Base-by-base conservation (phyloP, 768 basidiomycete genomes). In the Tylopilus plumbeoviolaceoides region DNA sequence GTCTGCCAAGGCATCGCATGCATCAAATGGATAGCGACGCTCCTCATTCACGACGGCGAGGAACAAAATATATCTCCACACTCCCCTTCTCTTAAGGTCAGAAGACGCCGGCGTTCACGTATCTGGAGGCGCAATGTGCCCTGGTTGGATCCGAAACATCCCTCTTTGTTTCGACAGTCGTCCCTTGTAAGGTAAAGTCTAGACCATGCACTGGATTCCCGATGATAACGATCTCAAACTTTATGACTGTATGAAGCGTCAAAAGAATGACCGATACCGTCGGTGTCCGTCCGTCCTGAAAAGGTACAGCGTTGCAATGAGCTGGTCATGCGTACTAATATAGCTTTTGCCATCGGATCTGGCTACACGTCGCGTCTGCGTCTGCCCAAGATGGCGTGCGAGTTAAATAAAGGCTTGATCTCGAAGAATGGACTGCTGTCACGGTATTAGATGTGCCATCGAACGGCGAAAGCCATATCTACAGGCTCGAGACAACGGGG, bases 61-160 rank as follows among this genome's bases (percentile, higher is more conserved):
- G 31, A n/a, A 35, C 44, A 18, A n/a, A n/a, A 40, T 36, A 11
- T 31, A 41, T 51, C 42, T 52, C 41, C 52, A 55, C 27, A 27
- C 41, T 23, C 31, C 27, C 30, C 50, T 48, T 50, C 45, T 47
- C 17, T 35, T n/a, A 17, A 52, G 42, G 57, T 64, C 20, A 40
- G 39, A 38, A n/a, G 5, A 38, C 7, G 2, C 63, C 59, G 63
- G 47, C 33, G 8, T 14, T 51, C 56, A 12, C 63, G 55, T 54
- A 62, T 58, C 52, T 47, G 8, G 40, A 15, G 30, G 7, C 8
- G 18, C 39, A 60, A 56, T 63, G 48, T 54, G 21, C 49, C 51
- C 21, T 48, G 23, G 54, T 41, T 44, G 31, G 39, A 50, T 12
- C 9, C 14, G 17, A 21, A 30, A 33, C 11, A 10, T 9, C 40